Conservation (phyloP, 2,329 filamentous ascomycete genomes). For the Metarhizium guizhouense region DNA sequence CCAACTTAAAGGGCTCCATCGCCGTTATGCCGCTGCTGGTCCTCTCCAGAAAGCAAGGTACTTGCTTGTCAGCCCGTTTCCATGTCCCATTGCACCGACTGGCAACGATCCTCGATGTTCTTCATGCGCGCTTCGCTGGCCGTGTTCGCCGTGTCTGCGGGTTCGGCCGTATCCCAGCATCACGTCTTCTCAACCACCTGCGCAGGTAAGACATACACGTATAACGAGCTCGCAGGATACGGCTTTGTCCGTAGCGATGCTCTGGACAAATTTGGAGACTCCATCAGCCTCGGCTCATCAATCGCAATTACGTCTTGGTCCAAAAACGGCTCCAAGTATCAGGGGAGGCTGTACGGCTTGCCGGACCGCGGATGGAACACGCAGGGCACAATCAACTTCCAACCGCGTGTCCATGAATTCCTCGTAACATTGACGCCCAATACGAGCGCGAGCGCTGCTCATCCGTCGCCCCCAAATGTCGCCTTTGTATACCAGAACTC, state of each 20-base stretch:
- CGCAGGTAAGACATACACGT: conserved; percentile 54
- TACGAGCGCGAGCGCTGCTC: conserved; percentile 37
- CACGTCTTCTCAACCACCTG: conserved; percentile 29
- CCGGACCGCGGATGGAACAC: conserved; percentile 70
- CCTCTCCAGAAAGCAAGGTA: no score
- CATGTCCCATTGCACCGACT: no score
- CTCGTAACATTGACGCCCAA: conserved; percentile 47
- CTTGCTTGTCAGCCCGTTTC: no score
- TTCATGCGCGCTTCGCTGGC: neutral
- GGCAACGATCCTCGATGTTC: neutral
- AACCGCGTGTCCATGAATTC: conserved; percentile 61
- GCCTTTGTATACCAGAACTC: conserved; percentile 55
- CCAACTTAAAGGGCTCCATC: no score
- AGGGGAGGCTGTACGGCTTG: conserved; percentile 52
- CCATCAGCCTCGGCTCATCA: conserved; percentile 56
- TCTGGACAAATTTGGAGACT: conserved; percentile 60
- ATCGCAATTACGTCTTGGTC: conserved; percentile 56
- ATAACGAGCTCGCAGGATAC: conserved; percentile 58
- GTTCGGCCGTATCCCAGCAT: neutral
- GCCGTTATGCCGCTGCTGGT: no score
- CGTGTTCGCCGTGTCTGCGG: neutral
- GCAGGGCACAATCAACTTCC: conserved; percentile 59
- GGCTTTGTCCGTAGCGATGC: conserved; percentile 49
- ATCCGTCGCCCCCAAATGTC: conserved; percentile 51
- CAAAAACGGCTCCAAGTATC: conserved; percentile 43